phyloP scores from a whole-genome alignment of 805 yeast species.

The Candida railenensis region DNA sequence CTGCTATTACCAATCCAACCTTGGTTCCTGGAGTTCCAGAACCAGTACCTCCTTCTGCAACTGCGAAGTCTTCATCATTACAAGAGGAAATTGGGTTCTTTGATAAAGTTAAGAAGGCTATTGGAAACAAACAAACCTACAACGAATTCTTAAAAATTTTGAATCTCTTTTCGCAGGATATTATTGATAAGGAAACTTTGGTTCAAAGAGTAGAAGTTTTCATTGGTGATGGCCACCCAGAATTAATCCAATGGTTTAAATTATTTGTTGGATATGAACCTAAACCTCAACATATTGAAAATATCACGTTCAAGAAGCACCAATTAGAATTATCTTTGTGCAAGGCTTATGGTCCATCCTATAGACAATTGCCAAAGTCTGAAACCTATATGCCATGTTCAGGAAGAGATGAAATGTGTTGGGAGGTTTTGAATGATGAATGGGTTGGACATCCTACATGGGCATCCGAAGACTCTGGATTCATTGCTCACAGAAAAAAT shows the following conservation, averaged over 20 bases:
- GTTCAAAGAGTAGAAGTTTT: conserved; percentile 84
- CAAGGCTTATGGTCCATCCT: conserved; percentile 94
- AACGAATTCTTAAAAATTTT: conserved; percentile 88
- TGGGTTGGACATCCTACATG: conserved; percentile 99
- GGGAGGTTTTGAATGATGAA: conserved; percentile 97
- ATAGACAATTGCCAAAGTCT: conserved; percentile 86
- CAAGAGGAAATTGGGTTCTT: conserved; percentile 87
- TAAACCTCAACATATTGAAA: conserved; percentile 82
- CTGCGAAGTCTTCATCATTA: conserved; percentile 55
- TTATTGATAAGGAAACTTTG: conserved; percentile 78
- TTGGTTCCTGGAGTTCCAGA: conserved; percentile 85
- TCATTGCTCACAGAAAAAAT: conserved; percentile 97
- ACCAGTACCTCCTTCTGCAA: conserved; percentile 55
- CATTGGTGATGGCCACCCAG: conserved; percentile 72
- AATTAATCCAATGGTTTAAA: conserved; percentile 88
- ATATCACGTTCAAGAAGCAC: conserved; percentile 84
- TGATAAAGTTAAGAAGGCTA: conserved; percentile 84
- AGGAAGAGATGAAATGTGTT: conserved; percentile 98
- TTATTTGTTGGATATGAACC: conserved; percentile 86
- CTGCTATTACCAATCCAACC: conserved; percentile 55
- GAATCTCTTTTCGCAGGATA: conserved; percentile 85
- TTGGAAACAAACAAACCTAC: conserved; percentile 86
- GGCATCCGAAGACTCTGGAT: conserved; percentile 99
- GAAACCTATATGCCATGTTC: conserved; percentile 97
- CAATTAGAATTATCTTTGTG: conserved; percentile 86